phyloP scores from a whole-genome alignment of 768 basidiomycete genomes.

The Lepiota venenata region DNA sequence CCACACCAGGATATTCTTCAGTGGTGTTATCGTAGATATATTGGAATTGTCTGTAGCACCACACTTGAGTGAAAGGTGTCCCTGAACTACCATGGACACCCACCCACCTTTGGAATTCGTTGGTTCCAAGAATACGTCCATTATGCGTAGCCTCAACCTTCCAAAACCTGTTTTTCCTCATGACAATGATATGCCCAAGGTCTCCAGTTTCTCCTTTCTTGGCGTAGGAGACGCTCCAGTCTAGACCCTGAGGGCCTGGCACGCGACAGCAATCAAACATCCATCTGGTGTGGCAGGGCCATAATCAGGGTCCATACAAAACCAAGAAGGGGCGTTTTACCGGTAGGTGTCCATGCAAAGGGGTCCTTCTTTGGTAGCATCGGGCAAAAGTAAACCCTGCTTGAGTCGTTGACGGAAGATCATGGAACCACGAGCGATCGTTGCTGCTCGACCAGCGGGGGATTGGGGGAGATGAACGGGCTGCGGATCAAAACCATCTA shows the following conservation, averaged over 20 bases:
- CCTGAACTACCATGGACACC: slow-evolving; percentile 13
- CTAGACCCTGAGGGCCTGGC: slow-evolving; percentile 67
- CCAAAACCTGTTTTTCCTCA: slow-evolving; percentile 86
- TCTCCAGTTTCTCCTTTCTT: slow-evolving; percentile 51
- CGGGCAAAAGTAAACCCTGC: slow-evolving; percentile 61
- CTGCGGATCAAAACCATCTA: slow-evolving; percentile 74
- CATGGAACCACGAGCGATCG: slow-evolving; percentile 66
- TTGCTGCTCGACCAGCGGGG: slow-evolving; percentile 66
- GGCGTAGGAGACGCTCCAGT: slow-evolving; percentile 75
- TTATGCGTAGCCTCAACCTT: slow-evolving; percentile 61
- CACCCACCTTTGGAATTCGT: slow-evolving; percentile 68
- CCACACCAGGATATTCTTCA: slow-evolving; percentile 67
- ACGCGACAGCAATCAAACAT: slow-evolving; percentile 91
- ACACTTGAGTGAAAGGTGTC: not conserved
- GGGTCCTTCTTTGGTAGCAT: slow-evolving; percentile 63
- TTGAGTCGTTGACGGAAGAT: slow-evolving; percentile 70
- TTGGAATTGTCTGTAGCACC: slow-evolving; percentile 62
- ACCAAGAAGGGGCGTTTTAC: slow-evolving; percentile 31
- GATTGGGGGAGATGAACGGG: slow-evolving; percentile 58
- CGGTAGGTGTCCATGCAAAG: slow-evolving; percentile 88
- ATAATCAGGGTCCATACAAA: slow-evolving; percentile 1
- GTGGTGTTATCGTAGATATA: slow-evolving; percentile 65
- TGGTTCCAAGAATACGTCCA: slow-evolving; percentile 57
- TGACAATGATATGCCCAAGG: slow-evolving; percentile 77
- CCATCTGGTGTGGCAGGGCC: slow-evolving; percentile 49